Percentiles rank a stretch among this genome's conserved stretches.
phyloP scores from a whole-genome alignment of 75 land plant genomes.

The Gnetum montanum region DNA sequence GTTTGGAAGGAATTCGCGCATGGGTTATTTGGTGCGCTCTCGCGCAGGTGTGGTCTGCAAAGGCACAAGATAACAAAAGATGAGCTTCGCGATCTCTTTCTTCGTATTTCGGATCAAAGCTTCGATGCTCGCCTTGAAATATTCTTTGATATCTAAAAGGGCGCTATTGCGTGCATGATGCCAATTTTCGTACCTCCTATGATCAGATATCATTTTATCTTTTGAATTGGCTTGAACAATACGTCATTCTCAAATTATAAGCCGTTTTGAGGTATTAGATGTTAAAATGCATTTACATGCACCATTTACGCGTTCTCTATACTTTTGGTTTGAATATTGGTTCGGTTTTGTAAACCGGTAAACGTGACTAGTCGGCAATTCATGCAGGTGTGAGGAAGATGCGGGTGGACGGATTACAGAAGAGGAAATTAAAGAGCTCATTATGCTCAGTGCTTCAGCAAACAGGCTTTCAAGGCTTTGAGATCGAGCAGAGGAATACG shows the following conservation, averaged over 20 bases:
- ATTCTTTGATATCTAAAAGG: conserved; percentile 20
- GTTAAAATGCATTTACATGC: too few species aligned
- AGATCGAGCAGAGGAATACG: conserved; percentile 25
- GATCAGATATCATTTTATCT: too few species aligned
- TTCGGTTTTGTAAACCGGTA: too few species aligned
- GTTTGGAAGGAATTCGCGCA: conserved; percentile 23
- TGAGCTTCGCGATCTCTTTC: conserved; percentile 16
- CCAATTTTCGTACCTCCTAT: too few species aligned
- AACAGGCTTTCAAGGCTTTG: conserved; percentile 21
- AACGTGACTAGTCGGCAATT: too few species aligned
- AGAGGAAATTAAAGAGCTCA: conserved; percentile 27
- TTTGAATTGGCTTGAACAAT: too few species aligned
- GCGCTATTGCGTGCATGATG: too few species aligned
- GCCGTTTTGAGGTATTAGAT: too few species aligned
- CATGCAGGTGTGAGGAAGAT: conserved; percentile 20
- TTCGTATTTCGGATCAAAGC: conserved; percentile 19
- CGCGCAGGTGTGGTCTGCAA: conserved; percentile 9
- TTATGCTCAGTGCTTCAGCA: conserved; percentile 23
- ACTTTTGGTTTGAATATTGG: too few species aligned
- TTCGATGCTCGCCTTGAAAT: conserved; percentile 26
- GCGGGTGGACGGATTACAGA: conserved; percentile 23
- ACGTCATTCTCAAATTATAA: too few species aligned
- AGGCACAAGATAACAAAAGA: conserved; percentile 2
- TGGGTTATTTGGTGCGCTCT: conserved; percentile 22
- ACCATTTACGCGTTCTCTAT: too few species aligned